Evolutionary conservation across 257 asterid genomes (phyloP).

Genomic region (Petunia axillaris): DNA sequence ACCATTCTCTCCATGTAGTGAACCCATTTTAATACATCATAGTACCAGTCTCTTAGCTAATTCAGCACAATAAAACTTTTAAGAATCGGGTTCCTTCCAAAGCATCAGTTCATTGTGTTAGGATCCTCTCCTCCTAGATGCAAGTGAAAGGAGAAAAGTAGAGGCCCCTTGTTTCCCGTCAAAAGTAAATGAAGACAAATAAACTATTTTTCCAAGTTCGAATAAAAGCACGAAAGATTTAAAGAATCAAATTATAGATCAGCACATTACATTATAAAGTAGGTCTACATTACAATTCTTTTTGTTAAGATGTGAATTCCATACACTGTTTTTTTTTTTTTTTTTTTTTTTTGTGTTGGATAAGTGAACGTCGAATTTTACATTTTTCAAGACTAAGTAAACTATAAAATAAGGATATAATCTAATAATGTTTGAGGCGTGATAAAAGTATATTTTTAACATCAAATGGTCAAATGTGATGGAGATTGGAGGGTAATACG

Average conservation of each 20-base stretch:
- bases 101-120: neutral
- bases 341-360: neutral
- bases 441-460: neutral
- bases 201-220: conserved; percentile 5
- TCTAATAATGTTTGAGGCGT: neutral
- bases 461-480: neutral
- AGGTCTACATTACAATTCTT: neutral
- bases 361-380: neutral
- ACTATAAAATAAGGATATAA: neutral
- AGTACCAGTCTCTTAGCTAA: conserved; percentile 15
- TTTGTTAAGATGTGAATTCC: neutral
- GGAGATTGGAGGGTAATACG: neutral
- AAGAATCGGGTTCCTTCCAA: neutral
- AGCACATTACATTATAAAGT: neutral
- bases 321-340: neutral
- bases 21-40: neutral
- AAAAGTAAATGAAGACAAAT: neutral
- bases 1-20: neutral
- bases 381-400: neutral
- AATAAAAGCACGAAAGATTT: neutral
- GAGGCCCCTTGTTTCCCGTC: neutral
- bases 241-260: neutral
- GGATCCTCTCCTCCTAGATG: neutral
- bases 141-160: neutral
- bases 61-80: neutral